phyloP scores from a whole-genome alignment of 257 asterid species.

The Fraxinus excelsior region DNA sequence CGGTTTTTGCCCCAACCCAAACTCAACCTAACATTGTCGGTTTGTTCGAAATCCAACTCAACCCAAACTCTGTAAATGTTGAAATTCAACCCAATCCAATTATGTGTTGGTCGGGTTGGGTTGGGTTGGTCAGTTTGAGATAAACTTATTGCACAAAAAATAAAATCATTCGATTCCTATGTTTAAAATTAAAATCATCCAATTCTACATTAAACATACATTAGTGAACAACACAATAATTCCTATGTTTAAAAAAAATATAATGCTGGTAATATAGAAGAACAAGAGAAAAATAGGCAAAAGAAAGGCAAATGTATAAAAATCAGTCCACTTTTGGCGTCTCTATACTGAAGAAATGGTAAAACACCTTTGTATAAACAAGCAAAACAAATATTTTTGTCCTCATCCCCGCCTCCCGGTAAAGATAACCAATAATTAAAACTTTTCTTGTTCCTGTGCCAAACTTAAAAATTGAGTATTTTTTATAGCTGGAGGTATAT shows the following conservation, averaged over 20 bases:
- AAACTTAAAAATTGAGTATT: neutral
- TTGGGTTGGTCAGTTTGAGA: too few species aligned
- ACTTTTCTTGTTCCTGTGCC: neutral
- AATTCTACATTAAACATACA: conserved; percentile 51
- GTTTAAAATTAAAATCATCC: conserved; percentile 25
- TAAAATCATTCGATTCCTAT: too few species aligned
- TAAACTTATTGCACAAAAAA: too few species aligned
- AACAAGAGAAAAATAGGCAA: neutral
- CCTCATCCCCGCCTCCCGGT: neutral
- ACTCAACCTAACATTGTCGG: too few species aligned
- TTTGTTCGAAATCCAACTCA: too few species aligned
- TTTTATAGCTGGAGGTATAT: neutral
- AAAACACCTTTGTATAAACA: neutral
- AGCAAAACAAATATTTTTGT: neutral
- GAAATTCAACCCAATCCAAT: too few species aligned
- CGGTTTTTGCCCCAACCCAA: too few species aligned
- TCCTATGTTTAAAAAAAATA: neutral
- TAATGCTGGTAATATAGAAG: neutral
- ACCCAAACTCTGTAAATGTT: too few species aligned
- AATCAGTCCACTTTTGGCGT: neutral
- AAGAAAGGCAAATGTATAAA: neutral
- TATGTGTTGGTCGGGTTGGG: too few species aligned
- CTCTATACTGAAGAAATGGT: neutral
- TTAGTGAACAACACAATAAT: conserved; percentile 22
- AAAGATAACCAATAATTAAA: neutral